A percentile compares a stretch with the other conserved stretches of the same genome.
Evolutionary conservation across 441 rosid genomes (phyloP).

Genomic region (Pelargonium cotyledonis): DNA sequence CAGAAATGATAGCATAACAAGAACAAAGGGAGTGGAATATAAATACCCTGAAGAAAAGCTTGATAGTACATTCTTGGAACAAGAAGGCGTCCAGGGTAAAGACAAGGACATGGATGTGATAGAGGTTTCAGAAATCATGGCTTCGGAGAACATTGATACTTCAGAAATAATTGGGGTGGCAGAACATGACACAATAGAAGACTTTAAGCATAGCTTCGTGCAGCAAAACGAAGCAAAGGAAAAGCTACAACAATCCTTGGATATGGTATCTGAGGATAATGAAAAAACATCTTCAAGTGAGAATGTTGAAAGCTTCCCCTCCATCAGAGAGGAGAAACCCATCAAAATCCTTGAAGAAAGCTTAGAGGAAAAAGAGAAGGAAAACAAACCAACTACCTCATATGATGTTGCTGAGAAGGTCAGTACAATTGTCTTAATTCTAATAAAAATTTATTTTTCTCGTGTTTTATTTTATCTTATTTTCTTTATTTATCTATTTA

Average conservation of each 20-base stretch:
- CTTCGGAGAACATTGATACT: too few species aligned
- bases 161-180: conserved; percentile 3
- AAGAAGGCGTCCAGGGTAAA: conserved; percentile 14
- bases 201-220: conserved; percentile 12
- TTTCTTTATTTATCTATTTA: not conserved
- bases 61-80: conserved; percentile 15
- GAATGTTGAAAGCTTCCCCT: conserved; percentile 19
- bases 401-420: conserved; percentile 9
- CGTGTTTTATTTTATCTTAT: not conserved
- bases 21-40: conserved; percentile 14
- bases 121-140: too few species aligned
- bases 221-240: conserved; percentile 24
- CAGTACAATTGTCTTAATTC: conserved; percentile 1
- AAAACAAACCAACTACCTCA: conserved; percentile 13
- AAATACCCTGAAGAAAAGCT: conserved; percentile 11
- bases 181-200: conserved; percentile 1
- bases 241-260: conserved; percentile 16
- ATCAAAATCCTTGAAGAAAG: conserved; percentile 16
- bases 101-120: not conserved
- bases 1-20: conserved; percentile 12
- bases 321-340: conserved; percentile 9
- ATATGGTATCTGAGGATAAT: conserved; percentile 13
- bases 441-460: not conserved
- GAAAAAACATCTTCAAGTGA: conserved; percentile 14
- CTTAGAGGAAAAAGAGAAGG: conserved; percentile 15